Evolutionary conservation across 2,329 filamentous ascomycete genomes (phyloP).

Genomic region (Akanthomyces uredinophilus): DNA sequence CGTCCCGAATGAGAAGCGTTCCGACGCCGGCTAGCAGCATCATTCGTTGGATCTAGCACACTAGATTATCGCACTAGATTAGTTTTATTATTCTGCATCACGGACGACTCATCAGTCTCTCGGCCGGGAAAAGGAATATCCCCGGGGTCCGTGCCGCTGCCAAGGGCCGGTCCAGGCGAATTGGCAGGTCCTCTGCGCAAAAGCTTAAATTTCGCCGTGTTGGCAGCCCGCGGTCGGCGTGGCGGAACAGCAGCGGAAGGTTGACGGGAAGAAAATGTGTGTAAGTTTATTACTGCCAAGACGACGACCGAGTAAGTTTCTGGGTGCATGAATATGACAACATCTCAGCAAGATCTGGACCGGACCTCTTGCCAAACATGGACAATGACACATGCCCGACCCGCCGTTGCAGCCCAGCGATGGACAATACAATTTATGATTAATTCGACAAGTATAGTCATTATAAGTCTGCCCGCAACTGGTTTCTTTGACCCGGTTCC

Average conservation of each 20-base stretch:
- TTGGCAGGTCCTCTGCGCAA: background rate
- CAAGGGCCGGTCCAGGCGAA: too few relatives aligned
- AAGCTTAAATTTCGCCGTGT: background rate
- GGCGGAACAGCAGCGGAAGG: too few relatives aligned
- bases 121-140: too few relatives aligned
- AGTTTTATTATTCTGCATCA: too few relatives aligned
- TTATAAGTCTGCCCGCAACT: too few relatives aligned
- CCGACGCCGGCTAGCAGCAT: too few relatives aligned
- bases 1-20: too few relatives aligned
- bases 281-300: background rate
- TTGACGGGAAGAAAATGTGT: background rate
- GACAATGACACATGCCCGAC: background rate
- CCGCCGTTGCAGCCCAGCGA: background rate
- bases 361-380: background rate
- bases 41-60: too few relatives aligned
- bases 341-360: background rate
- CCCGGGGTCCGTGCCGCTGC: too few relatives aligned
- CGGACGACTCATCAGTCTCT: too few relatives aligned
- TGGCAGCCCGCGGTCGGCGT: background rate
- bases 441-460: too few relatives aligned
- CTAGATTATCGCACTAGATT: too few relatives aligned
- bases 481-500: background rate
- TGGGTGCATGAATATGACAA: background rate
- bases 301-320: background rate
- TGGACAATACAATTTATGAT: background rate